Evolutionary conservation across 2,329 filamentous ascomycete species (phyloP), one percentile per base, ranked within the genome.

Genomic region (Magnaporthales sp.): DNA sequence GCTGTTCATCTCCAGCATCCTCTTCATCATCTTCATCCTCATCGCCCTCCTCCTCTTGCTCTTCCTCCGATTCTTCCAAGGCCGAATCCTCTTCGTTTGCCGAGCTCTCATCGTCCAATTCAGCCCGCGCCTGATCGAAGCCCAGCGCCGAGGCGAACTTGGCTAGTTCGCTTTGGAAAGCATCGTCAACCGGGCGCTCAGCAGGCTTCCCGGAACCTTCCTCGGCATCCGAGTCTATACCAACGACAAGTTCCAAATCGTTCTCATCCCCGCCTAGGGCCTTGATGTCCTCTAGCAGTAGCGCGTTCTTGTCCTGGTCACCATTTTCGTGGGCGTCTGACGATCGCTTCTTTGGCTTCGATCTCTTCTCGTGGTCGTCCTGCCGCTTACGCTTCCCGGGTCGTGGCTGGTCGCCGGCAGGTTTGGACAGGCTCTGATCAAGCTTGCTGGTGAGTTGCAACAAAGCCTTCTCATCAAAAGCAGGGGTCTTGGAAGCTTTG

Each of bases 191-290:
- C 0, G 69, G 27, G 9, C 67, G 61, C 15, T 74, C 72, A 4
- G 68, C 64, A 5, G 67, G 66, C 67, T 76, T 72, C 13, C 73
- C 74, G 27, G 73, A 72, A 13, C 75, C 75, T 29, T 79, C 79
- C 58, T 84, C 83, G 24, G 80, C 79, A 66, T 83, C 82, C 1
- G 83, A 85, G 69, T 80, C 77, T 7, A 83, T 77, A 67, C 83
- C 85, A 58, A 81, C 83, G 66, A 90, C 82, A 38, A 90, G 80
- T 46, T 86, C 83, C 60, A 89, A 74, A 69, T 90, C 88, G 58
- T 86, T 81, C 74, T 90, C 85, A 66, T 89, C 86, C 15, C 88
- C 88, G 3, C 87, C 88, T 1, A 91, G 78, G 15, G 85, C 86
- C 69, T 82, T 80, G 68, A 90, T 90, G 72, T 90, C 88, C 67